A percentile compares a stretch with the other conserved stretches of the same genome.
phyloP scores from a whole-genome alignment of 2,329 filamentous ascomycete species.

The Xylaria hypoxylon region DNA sequence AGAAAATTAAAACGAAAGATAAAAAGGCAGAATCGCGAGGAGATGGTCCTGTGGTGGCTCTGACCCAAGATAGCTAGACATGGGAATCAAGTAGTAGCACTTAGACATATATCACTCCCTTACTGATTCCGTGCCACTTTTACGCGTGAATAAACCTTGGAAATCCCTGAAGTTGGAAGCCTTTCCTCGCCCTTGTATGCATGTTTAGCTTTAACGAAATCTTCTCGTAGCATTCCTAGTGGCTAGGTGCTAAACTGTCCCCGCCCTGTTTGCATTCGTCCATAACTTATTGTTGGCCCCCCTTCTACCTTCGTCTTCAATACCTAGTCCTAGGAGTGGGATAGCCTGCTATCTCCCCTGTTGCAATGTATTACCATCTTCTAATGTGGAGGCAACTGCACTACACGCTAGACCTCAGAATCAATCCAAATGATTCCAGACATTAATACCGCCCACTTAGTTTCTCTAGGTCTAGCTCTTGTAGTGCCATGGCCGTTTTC shows the following conservation, averaged over 20 bases:
- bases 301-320: neutral
- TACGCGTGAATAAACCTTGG: constrained; percentile 11
- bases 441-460: constrained; percentile 44
- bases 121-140: constrained; percentile 13
- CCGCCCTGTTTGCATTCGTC: neutral
- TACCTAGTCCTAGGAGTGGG: neutral
- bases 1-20: constrained; percentile 4
- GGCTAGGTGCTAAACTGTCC: neutral
- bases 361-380: neutral
- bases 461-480: constrained; percentile 46
- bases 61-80: neutral
- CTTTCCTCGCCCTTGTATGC: constrained; percentile 9
- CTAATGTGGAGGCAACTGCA: neutral
- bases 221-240: constrained; percentile 9
- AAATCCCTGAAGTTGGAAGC: neutral
- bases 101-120: constrained; percentile 5
- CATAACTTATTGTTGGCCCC: neutral
- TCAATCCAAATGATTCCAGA: neutral
- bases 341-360: constrained; percentile 26
- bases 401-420: neutral
- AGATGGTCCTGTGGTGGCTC: neutral
- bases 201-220: constrained; percentile 14
- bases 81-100: neutral
- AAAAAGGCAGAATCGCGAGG: neutral
- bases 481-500: constrained; percentile 32